Evolutionary conservation across 2,329 filamentous ascomycete species (phyloP), one percentile per base, ranked within the genome.

Genomic region (Xylariomycetidae sp.): DNA sequence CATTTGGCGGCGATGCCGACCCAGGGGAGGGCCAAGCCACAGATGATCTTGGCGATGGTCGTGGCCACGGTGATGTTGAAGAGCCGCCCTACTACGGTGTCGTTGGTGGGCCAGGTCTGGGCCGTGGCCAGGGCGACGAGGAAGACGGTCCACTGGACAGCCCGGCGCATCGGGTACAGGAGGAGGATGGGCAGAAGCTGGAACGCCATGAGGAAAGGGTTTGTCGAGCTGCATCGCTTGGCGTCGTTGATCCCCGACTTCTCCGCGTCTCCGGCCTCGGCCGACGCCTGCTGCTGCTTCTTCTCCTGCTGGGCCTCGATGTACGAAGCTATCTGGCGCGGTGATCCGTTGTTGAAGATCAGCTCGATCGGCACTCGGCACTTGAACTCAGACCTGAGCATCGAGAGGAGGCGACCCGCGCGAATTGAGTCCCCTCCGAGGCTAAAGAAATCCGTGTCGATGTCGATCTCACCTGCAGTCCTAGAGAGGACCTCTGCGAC

Each of bases 1-100:
- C 73, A 77, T 48, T 77, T 77, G 30, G 64, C 58, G 3, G 56
- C 25, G 16, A 77, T 72, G n/a, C 64, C 71, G 15, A 67, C 25
- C 16, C 67, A 50, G 1, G 73, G 73, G 20, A 23, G n/a, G 20
- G 20, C n/a, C 20, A 23, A 23, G n/a, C 20, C n/a, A n/a, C 8
- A n/a, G 8, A 23, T 23, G 20, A 23, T 23, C 5, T 60, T 52
- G 6, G 67, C 38, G 3, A 62, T 48, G 12, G 59, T 53, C 5
- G 64, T 61, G 4, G 68, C 62, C 16, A 69, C 50, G 6, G 61
- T 37, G 26, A 75, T 65, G 6, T 69, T 66, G 35, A 76, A 34
- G 10, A 76, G 55, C 22, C 72, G 64, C 5, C 70, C 70, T 4
- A 57, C 43, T 1, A 70, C 46, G 25, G 48, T 53, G 1, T 54